phyloP scores from a whole-genome alignment of 257 asterid species.

The Forsythia viridissima region DNA sequence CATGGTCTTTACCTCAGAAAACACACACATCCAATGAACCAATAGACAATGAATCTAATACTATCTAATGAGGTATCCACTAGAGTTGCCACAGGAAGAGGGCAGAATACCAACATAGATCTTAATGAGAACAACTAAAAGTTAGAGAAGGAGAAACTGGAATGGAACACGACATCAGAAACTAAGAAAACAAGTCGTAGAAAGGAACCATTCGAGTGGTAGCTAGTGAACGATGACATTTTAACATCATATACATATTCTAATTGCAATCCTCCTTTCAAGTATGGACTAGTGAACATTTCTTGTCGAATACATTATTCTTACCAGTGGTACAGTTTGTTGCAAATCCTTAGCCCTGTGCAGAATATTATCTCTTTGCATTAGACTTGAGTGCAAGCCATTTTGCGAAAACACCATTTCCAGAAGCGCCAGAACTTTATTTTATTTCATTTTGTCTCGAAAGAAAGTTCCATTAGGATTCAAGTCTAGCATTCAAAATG shows the following conservation, averaged over 20 bases:
- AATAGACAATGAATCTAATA: background rate
- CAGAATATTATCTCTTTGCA: background rate
- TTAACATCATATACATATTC: background rate
- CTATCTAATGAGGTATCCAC: background rate
- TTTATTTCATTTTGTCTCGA: background rate
- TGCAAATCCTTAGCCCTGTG: background rate
- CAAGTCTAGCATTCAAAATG: background rate
- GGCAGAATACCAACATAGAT: background rate
- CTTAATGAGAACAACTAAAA: background rate
- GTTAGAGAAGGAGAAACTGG: background rate
- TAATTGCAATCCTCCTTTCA: background rate
- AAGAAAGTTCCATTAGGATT: background rate
- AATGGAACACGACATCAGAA: background rate
- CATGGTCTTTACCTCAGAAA: conserved; percentile 9
- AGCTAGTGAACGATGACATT: background rate
- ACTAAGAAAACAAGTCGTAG: background rate
- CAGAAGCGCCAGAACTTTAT: background rate
- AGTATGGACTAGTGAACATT: background rate
- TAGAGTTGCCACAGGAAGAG: background rate
- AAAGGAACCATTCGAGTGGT: background rate
- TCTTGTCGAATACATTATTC: background rate
- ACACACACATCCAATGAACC: background rate
- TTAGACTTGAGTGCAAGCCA: background rate
- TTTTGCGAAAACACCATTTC: background rate
- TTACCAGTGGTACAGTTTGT: background rate